These are phyloP conservation scores for Talaromyces borbonicus DNA, from an alignment of 495 filamentous ascomycete genomes.

Conservation along the genomic window DNA sequence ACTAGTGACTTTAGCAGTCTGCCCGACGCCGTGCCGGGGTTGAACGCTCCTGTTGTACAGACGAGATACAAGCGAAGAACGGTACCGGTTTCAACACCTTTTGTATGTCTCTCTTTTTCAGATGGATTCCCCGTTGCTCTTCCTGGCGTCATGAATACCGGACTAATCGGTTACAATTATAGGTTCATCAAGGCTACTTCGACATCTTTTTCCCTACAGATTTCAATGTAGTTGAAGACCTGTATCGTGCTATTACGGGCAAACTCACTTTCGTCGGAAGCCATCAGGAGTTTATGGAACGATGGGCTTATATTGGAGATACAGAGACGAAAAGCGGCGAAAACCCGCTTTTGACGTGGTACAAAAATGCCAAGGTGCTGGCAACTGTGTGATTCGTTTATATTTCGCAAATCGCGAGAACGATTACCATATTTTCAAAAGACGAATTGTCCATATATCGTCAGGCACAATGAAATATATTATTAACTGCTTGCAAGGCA, in stretches of 20 bases:
- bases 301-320: constrained; percentile 85
- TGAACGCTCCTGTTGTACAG: constrained; percentile 93
- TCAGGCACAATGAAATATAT: no score
- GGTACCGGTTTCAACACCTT: constrained; percentile 81
- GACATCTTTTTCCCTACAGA: constrained; percentile 98
- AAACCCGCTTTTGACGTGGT: constrained; percentile 89
- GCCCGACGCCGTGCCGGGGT: constrained; percentile 68
- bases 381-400: constrained; percentile 55
- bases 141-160: constrained; percentile 12
- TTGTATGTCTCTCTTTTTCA: constrained; percentile 52
- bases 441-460: no score
- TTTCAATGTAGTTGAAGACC: constrained; percentile 75
- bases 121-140: not conserved
- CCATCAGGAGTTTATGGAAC: constrained; percentile 81
- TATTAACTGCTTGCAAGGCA: no score
- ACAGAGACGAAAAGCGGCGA: constrained; percentile 83
- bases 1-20: constrained; percentile 82
- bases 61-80: constrained; percentile 78
- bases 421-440: no score
- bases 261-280: constrained; percentile 74
- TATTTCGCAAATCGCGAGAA: no score
- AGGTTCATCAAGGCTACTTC: constrained; percentile 97
- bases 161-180: not conserved
- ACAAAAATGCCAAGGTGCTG: constrained; percentile 86
- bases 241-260: constrained; percentile 86